phyloP scores from a whole-genome alignment of 306 rosid species.

The Heteromeles arbutifolia region DNA sequence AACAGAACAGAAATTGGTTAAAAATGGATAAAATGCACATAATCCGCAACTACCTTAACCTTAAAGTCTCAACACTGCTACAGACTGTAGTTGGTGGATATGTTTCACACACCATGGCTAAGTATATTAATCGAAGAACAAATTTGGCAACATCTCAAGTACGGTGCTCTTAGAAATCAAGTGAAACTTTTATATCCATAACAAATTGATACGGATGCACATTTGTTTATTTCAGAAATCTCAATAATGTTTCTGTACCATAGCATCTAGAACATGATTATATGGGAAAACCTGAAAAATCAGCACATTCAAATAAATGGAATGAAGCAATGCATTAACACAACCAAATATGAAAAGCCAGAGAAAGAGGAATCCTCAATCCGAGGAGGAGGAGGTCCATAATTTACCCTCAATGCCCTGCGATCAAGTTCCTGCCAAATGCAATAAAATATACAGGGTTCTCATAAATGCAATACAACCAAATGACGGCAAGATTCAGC shows the following conservation, averaged over 20 bases:
- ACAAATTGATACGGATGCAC: background rate
- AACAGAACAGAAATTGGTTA: background rate
- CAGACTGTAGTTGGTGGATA: background rate
- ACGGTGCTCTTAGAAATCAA: background rate
- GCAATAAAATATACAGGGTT: slow-evolving; percentile 3
- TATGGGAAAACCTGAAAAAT: background rate
- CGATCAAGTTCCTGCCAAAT: slow-evolving; percentile 66
- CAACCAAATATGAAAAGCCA: background rate
- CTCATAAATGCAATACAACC: background rate
- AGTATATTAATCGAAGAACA: background rate
- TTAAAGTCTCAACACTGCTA: background rate
- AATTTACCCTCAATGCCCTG: slow-evolving; percentile 69
- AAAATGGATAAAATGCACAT: background rate
- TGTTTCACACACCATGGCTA: background rate
- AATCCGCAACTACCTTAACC: background rate
- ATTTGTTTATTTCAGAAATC: background rate
- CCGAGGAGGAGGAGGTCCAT: slow-evolving; percentile 76
- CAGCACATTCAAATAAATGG: background rate
- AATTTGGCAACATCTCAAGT: background rate
- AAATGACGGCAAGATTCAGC: background rate
- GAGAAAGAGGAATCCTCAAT: slow-evolving; percentile 29
- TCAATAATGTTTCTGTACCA: background rate
- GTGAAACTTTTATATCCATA: too few species aligned
- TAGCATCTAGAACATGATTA: background rate
- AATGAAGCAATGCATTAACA: background rate